Evolutionary conservation across 2,329 filamentous ascomycete species (phyloP).

Genomic region (Alternaria brassicae): DNA sequence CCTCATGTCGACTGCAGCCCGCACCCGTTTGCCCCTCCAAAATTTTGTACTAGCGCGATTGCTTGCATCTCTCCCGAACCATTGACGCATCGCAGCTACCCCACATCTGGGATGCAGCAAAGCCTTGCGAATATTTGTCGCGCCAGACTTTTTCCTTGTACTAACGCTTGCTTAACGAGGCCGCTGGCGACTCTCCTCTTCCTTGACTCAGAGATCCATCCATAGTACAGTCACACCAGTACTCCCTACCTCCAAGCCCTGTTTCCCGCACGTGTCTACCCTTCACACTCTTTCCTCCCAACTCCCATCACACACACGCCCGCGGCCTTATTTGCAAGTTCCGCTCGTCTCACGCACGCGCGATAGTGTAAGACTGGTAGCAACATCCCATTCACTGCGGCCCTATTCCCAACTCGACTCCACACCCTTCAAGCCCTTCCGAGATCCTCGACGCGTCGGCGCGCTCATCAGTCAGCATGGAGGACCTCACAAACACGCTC

Average conservation of each 20-base stretch:
- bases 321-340: constrained; percentile 9
- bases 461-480: constrained; percentile 37
- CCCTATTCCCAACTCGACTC: constrained; percentile 23
- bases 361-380: background rate
- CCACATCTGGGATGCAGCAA: constrained; percentile 40
- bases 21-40: constrained; percentile 34
- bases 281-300: constrained; percentile 8
- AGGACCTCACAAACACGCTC: constrained; percentile 48
- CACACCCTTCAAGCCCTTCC: constrained; percentile 29
- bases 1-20: too few relatives aligned
- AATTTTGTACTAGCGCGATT: constrained; percentile 36
- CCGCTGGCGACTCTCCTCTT: constrained; percentile 44
- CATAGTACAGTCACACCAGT: constrained; percentile 14
- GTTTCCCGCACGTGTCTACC: constrained; percentile 3
- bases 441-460: constrained; percentile 36
- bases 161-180: constrained; percentile 29
- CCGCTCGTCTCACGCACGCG: constrained; percentile 9
- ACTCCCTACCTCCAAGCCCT: background rate
- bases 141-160: constrained; percentile 38
- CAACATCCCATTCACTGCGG: constrained; percentile 13
- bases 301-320: constrained; percentile 10
- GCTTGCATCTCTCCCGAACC: constrained; percentile 17
- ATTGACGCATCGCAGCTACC: constrained; percentile 39
- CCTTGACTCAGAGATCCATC: constrained; percentile 37
- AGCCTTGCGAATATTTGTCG: constrained; percentile 22